Conservation (phyloP, 1,139 yeast species). For the Eremothecium coryli region DNA sequence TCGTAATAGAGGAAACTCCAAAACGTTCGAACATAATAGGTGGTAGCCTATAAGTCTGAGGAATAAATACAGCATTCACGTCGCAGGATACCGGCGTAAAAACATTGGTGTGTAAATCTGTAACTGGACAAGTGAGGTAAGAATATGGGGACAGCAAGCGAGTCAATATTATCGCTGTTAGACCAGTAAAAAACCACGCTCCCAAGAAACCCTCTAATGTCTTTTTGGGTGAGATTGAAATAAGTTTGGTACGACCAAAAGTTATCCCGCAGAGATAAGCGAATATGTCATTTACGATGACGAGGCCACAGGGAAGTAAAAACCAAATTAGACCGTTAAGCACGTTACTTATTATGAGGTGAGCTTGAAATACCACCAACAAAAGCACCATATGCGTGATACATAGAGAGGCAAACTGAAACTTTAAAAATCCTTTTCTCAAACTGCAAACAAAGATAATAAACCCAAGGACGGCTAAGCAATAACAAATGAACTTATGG, state of each 20-base stretch:
- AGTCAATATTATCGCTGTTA: conserved; percentile 62
- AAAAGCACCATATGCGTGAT: conserved; percentile 89
- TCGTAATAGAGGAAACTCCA: conserved; percentile 42
- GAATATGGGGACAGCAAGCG: conserved; percentile 54
- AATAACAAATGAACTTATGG: conserved; percentile 77
- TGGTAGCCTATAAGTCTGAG: conserved; percentile 72
- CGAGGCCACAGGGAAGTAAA: conserved; percentile 81
- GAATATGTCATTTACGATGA: conserved; percentile 88
- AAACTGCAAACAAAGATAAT: conserved; percentile 83
- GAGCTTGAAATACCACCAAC: conserved; percentile 88
- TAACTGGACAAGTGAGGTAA: conserved; percentile 85
- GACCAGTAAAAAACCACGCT: conserved; percentile 90
- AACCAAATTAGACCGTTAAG: conserved; percentile 93
- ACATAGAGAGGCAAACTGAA: conserved; percentile 91
- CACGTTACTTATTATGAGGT: conserved; percentile 82
- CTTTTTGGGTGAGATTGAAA: conserved; percentile 91
- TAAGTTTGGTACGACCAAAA: conserved; percentile 86
- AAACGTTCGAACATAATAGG: conserved; percentile 47
- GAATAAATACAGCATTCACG: conserved; percentile 77
- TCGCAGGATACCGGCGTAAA: conserved; percentile 66
- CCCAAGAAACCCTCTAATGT: conserved; percentile 97
- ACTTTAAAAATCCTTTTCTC: conserved; percentile 79
- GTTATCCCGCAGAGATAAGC: conserved; percentile 97
- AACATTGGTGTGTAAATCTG: conserved; percentile 45
- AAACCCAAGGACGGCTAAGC: conserved; percentile 79